Evolutionary conservation across 768 basidiomycete species (phyloP).

Genomic region (Mycena galopus): DNA sequence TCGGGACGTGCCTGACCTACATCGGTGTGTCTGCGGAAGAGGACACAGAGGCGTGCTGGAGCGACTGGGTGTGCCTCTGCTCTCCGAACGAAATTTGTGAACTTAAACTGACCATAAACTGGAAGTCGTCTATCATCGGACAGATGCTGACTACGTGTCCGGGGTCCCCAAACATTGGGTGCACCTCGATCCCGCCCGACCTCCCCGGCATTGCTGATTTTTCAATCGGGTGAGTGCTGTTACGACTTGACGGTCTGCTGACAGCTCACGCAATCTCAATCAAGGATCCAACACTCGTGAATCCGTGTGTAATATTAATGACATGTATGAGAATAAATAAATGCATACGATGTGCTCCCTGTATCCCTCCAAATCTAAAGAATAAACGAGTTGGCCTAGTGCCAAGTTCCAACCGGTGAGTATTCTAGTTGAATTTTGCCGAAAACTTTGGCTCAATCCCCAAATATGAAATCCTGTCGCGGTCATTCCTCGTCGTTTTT

Average conservation of each 20-base stretch:
- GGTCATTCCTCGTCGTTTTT: too few species aligned
- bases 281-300: background rate
- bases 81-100: background rate
- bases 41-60: slow-evolving; percentile 19
- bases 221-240: slow-evolving; percentile 7
- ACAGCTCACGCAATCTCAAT: too few species aligned
- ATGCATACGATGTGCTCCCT: background rate
- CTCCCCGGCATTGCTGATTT: background rate
- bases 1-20: slow-evolving; percentile 7
- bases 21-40: slow-evolving; percentile 14
- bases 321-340: background rate
- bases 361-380: background rate
- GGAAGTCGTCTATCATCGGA: background rate
- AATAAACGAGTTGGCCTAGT: slow-evolving; percentile 23
- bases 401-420: too few species aligned
- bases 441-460: too few species aligned
- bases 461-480: too few species aligned
- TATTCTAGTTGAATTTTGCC: too few species aligned
- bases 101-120: background rate
- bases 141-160: slow-evolving; percentile 8
- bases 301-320: background rate
- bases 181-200: slow-evolving; percentile 3
- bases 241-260: too few species aligned
- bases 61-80: slow-evolving; percentile 4
- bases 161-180: background rate